phyloP scores from a whole-genome alignment of 2,329 filamentous ascomycete species.

The Fusarium mangiferae region DNA sequence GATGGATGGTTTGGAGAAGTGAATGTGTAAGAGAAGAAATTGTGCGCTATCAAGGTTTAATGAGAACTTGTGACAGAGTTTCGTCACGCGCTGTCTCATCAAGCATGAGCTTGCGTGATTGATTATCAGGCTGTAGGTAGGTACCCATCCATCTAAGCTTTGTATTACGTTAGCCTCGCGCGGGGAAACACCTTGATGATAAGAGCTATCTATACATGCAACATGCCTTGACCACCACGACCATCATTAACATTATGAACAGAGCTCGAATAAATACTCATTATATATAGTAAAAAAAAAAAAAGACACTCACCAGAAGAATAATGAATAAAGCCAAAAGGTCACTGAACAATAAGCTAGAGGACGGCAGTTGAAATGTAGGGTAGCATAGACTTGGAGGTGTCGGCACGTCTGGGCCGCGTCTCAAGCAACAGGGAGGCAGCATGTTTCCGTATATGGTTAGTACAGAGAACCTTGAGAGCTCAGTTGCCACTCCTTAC shows the following conservation, averaged over 20 bases:
- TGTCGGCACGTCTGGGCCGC: background rate
- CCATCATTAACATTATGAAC: background rate
- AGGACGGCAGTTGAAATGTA: background rate
- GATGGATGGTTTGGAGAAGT: background rate
- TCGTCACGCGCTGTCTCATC: constrained; percentile 34
- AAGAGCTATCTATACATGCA: background rate
- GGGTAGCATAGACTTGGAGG: background rate
- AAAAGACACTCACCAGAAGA: background rate
- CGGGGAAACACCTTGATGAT: constrained; percentile 21
- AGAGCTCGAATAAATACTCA: background rate
- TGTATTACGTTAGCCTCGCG: constrained; percentile 4
- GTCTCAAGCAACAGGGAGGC: background rate
- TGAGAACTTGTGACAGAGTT: background rate
- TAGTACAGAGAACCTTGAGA: background rate
- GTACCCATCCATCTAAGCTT: background rate
- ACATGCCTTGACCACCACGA: background rate
- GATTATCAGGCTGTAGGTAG: background rate
- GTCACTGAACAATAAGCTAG: background rate
- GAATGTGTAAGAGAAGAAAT: background rate
- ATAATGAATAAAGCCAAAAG: background rate
- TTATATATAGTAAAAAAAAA: background rate
- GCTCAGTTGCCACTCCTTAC: background rate
- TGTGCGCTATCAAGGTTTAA: background rate
- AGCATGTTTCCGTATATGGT: background rate
- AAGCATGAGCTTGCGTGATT: constrained; percentile 10